phyloP scores from a whole-genome alignment of 1,284 basidiomycete species.

The Cronartium quercuum region DNA sequence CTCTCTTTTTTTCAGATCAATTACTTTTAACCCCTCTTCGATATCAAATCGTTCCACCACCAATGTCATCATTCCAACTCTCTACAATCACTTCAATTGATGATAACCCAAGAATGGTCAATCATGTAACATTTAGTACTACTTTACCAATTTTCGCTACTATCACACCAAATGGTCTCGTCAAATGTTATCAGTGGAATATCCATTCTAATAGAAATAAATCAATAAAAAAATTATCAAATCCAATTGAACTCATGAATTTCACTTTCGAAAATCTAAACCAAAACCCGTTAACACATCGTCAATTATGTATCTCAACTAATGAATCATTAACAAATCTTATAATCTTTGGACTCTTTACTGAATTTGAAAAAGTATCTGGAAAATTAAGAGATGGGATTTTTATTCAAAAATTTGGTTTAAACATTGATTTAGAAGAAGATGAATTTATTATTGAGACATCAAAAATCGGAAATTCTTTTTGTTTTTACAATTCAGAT shows the following conservation, averaged over 20 bases:
- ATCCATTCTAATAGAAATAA: conserved; percentile 10
- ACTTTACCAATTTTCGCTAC: conserved; percentile 60
- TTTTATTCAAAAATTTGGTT: neutral
- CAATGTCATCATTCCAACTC: conserved; percentile 76
- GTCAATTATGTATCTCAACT: neutral
- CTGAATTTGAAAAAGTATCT: neutral
- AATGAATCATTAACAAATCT: neutral
- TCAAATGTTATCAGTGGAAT: conserved; percentile 60
- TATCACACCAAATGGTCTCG: conserved; percentile 55
- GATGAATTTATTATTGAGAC: too few species aligned
- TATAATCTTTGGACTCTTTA: neutral
- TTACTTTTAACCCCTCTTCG: conserved; percentile 86
- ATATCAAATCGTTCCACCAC: conserved; percentile 86
- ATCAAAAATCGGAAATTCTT: too few species aligned
- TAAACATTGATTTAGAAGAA: neutral
- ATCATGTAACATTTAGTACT: conserved; percentile 63
- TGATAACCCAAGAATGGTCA: conserved; percentile 53
- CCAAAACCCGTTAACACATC: neutral
- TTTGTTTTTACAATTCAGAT: neutral
- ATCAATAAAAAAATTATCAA: neutral
- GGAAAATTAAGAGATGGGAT: neutral
- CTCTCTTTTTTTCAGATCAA: conserved; percentile 53
- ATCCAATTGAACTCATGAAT: neutral
- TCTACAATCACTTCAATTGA: conserved; percentile 44
- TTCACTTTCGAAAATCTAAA: neutral